Evolutionary conservation across 73 alveolate genomes (phyloP).

Genomic region (Paramecium primaurelia): DNA sequence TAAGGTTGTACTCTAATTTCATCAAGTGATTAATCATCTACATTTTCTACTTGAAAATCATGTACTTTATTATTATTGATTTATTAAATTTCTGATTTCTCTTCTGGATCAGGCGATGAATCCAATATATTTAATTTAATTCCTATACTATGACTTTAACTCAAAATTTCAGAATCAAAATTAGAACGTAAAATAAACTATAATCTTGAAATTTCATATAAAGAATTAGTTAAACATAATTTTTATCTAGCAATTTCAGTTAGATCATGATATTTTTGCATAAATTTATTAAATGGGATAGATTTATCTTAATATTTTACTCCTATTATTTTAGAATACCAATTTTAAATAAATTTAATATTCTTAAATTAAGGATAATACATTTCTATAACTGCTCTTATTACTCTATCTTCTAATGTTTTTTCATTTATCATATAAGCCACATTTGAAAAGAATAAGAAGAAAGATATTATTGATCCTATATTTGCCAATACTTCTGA

Average conservation of each 20-base stretch:
- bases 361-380: not conserved
- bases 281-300: not conserved
- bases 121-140: not conserved
- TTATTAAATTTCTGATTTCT: not conserved
- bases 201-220: slow-evolving; percentile 23
- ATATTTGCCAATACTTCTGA: slow-evolving; percentile 1
- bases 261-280: not conserved
- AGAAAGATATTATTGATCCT: not conserved
- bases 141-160: not conserved
- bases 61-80: not conserved
- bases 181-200: not conserved
- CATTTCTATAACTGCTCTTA: not conserved
- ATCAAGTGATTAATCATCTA: not conserved
- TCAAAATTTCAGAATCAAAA: not conserved
- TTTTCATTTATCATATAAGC: not conserved
- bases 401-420: not conserved
- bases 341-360: not conserved
- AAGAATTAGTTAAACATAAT: not conserved
- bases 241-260: not conserved
- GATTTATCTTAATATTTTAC: not conserved
- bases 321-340: not conserved
- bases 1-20: not conserved
- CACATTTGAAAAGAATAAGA: not conserved
- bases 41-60: not conserved
- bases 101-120: not conserved